These are phyloP conservation scores for Coriolopsis trogii DNA, from an alignment of 1,284 basidiomycete genomes.

Conservation along the genomic window DNA sequence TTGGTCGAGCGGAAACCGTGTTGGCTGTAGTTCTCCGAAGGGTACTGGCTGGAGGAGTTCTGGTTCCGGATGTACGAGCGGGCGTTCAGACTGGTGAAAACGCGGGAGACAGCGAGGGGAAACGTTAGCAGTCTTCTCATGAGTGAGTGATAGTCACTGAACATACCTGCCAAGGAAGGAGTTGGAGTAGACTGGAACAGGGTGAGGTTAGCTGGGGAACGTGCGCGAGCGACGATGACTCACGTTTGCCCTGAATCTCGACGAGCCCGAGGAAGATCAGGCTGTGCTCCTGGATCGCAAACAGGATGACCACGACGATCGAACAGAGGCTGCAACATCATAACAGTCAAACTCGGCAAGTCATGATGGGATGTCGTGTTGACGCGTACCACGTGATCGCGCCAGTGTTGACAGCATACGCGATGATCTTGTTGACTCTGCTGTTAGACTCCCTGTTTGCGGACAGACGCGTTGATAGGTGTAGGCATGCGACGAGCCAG, in stretches of 20 bases:
- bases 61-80: constrained; percentile 12
- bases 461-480: not conserved
- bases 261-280: constrained; percentile 23
- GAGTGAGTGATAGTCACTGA: no score
- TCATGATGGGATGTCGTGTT: constrained; percentile 18
- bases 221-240: not conserved
- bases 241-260: constrained; percentile 22
- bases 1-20: constrained; percentile 8
- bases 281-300: constrained; percentile 16
- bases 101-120: no score
- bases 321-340: not conserved
- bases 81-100: no score
- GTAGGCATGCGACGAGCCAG: not conserved
- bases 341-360: not conserved
- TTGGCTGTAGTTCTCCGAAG: constrained; percentile 14
- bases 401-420: constrained; percentile 21
- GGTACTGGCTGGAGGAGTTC: constrained; percentile 12
- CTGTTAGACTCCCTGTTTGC: not conserved
- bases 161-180: constrained; percentile 6
- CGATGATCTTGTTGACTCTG: not conserved
- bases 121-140: no score
- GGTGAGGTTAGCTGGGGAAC: not conserved
- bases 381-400: constrained; percentile 17
- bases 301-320: not conserved
- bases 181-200: constrained; percentile 1